A percentile compares a stretch with the other conserved stretches of the same genome.
phyloP scores from a whole-genome alignment of 2,329 filamentous ascomycete species.

The Ophiostoma novo-ulmi region DNA sequence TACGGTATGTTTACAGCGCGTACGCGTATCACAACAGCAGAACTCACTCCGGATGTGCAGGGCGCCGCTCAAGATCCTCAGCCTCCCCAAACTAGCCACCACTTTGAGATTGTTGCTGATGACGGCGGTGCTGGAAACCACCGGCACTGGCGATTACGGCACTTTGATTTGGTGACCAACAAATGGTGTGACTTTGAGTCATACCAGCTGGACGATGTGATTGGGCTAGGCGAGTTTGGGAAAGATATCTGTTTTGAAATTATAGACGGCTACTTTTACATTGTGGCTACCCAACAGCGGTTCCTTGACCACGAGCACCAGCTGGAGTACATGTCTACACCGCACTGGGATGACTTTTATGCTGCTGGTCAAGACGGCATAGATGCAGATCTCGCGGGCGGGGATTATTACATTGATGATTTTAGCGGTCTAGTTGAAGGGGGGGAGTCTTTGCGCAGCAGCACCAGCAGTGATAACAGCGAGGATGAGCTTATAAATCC shows the following conservation, averaged over 20 bases:
- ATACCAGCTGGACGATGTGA: slow-evolving; percentile 53
- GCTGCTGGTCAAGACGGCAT: not conserved
- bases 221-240: slow-evolving; percentile 57
- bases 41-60: not conserved
- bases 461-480: not conserved
- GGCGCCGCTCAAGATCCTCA: not conserved
- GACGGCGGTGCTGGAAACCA: not conserved
- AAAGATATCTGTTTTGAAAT: slow-evolving; percentile 68
- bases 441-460: not conserved
- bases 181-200: slow-evolving; percentile 39
- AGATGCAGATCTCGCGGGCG: not conserved
- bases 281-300: slow-evolving; percentile 57
- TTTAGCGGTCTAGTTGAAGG: not conserved
- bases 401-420: not conserved
- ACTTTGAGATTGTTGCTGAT: not conserved
- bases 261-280: slow-evolving; percentile 61
- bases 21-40: not conserved
- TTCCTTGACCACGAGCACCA: not conserved
- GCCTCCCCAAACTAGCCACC: not conserved
- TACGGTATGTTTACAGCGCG: slow-evolving; percentile 58
- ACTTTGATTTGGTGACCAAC: slow-evolving; percentile 43
- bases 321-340: not conserved
- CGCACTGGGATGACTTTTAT: not conserved
- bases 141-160: slow-evolving; percentile 56
- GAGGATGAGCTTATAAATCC: not conserved